phyloP scores from a whole-genome alignment of 345 rosid species.

The Hypericum androsaemum region DNA sequence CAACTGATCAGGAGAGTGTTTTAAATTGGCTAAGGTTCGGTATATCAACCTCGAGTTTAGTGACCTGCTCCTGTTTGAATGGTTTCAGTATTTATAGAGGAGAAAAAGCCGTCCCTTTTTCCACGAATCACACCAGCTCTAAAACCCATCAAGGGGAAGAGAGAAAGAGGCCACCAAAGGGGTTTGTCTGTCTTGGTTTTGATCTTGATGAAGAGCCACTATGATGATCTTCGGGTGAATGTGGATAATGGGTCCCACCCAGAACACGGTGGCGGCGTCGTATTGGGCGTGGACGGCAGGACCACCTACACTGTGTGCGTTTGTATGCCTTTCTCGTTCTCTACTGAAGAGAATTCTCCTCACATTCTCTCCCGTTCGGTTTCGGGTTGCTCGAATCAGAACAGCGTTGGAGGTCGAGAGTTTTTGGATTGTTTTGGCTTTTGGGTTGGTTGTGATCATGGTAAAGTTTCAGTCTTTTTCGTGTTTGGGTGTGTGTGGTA shows the following conservation, averaged over 20 bases:
- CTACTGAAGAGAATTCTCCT: constrained; percentile 27
- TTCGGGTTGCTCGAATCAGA: constrained; percentile 67
- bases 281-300: constrained; percentile 66
- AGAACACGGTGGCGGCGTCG: constrained; percentile 16
- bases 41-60: constrained; percentile 4
- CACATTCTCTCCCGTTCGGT: constrained; percentile 54
- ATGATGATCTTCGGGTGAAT: too few relatives aligned
- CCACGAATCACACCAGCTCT: too few relatives aligned
- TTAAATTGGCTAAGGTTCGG: constrained; percentile 77
- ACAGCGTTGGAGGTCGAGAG: constrained; percentile 48
- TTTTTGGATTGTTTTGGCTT: not conserved
- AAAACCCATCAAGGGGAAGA: too few relatives aligned
- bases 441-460: not conserved
- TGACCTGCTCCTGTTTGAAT: not conserved
- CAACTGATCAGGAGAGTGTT: constrained; percentile 70
- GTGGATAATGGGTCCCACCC: too few relatives aligned
- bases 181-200: too few relatives aligned
- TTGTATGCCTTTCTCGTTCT: constrained; percentile 37
- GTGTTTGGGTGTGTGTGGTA: too few relatives aligned
- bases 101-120: too few relatives aligned
- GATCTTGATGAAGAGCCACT: too few relatives aligned
- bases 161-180: too few relatives aligned
- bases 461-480: too few relatives aligned
- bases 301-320: constrained; percentile 68
- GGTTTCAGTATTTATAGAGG: not conserved